Evolutionary conservation across 768 basidiomycete genomes (phyloP).

Genomic region (Calocybe indica): DNA sequence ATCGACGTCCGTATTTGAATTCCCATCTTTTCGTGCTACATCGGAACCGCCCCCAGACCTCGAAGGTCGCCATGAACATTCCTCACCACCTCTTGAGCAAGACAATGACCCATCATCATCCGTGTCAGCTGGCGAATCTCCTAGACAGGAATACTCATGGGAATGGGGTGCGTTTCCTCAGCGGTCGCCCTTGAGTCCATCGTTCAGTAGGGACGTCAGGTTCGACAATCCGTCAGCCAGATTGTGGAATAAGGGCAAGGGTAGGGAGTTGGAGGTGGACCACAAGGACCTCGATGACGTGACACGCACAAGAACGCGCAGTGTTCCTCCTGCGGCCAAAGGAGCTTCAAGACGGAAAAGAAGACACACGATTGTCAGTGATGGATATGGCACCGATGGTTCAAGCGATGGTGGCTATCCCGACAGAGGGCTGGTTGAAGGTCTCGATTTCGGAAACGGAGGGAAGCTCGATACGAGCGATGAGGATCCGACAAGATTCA

Average conservation of each 20-base stretch:
- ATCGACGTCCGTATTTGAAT: conserved; percentile 5
- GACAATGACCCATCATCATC: conserved; percentile 8
- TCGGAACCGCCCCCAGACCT: conserved; percentile 59
- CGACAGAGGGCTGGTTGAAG: conserved; percentile 6
- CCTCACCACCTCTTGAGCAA: conserved; percentile 3
- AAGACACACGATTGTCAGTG: conserved; percentile 7
- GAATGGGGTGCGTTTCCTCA: conserved; percentile 92
- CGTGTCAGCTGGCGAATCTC: conserved; percentile 9
- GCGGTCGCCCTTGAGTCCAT: conserved; percentile 57
- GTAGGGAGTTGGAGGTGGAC: conserved; percentile 16
- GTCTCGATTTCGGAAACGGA: conserved; percentile 34
- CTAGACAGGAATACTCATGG: conserved; percentile 77
- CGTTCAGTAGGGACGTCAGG: conserved; percentile 44
- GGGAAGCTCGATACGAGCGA: conserved; percentile 55
- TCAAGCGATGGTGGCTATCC: conserved; percentile 3
- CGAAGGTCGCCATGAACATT: conserved; percentile 15
- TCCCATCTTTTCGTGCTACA: conserved; percentile 39
- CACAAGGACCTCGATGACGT: conserved; percentile 1
- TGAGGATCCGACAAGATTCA: conserved; percentile 56
- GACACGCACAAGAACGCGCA: conserved; percentile 28
- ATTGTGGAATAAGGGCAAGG: conserved; percentile 20
- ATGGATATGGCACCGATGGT: conserved; percentile 20
- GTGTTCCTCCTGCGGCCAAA: conserved; percentile 50
- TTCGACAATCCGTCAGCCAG: conserved; percentile 19
- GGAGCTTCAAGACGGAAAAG: conserved; percentile 30